A percentile compares a stretch with the other conserved stretches of the same genome.
These are phyloP conservation scores for Chaetomium strumarium DNA, from an alignment of 2,329 filamentous ascomycete species.

Conservation along the genomic window DNA sequence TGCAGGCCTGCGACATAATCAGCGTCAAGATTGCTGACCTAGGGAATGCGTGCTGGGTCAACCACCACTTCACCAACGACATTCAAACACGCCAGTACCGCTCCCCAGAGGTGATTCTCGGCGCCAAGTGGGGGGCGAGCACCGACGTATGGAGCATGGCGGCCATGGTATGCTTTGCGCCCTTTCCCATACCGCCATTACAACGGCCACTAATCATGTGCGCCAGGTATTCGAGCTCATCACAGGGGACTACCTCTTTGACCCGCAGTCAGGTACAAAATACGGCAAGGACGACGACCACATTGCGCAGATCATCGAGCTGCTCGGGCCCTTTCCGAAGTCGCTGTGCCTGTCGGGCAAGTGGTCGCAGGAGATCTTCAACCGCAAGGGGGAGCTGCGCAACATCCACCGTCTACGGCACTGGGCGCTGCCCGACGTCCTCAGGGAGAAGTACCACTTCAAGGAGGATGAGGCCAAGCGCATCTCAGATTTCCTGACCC, in stretches of 20 bases:
- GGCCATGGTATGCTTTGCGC: slow-evolving; percentile 67
- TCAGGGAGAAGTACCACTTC: slow-evolving; percentile 97
- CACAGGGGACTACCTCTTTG: slow-evolving; percentile 96
- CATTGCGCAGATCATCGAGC: slow-evolving; percentile 97
- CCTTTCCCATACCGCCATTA: not conserved
- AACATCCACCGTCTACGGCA: slow-evolving; percentile 96
- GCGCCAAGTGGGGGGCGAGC: slow-evolving; percentile 97
- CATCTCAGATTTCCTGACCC: slow-evolving; percentile 74
- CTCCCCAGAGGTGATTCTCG: slow-evolving; percentile 93
- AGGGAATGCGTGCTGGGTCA: slow-evolving; percentile 97
- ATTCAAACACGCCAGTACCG: slow-evolving; percentile 97
- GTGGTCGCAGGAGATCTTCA: slow-evolving; percentile 99
- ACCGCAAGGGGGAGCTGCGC: slow-evolving; percentile 90
- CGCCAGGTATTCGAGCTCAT: slow-evolving; percentile 89
- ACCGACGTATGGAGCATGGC: slow-evolving; percentile 99
- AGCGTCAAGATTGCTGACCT: slow-evolving; percentile 99
- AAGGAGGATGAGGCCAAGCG: slow-evolving; percentile 71
- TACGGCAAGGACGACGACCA: slow-evolving; percentile 99
- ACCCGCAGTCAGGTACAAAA: slow-evolving; percentile 96
- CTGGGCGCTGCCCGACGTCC: slow-evolving; percentile 89
- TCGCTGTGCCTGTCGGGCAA: slow-evolving; percentile 87
- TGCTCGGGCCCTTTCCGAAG: slow-evolving; percentile 89
- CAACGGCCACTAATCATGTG: not conserved
- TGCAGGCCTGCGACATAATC: slow-evolving; percentile 63
- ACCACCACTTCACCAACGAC: slow-evolving; percentile 98